Base-by-base conservation (phyloP, 805 yeast genomes). In the Lachancea sp. region DNA sequence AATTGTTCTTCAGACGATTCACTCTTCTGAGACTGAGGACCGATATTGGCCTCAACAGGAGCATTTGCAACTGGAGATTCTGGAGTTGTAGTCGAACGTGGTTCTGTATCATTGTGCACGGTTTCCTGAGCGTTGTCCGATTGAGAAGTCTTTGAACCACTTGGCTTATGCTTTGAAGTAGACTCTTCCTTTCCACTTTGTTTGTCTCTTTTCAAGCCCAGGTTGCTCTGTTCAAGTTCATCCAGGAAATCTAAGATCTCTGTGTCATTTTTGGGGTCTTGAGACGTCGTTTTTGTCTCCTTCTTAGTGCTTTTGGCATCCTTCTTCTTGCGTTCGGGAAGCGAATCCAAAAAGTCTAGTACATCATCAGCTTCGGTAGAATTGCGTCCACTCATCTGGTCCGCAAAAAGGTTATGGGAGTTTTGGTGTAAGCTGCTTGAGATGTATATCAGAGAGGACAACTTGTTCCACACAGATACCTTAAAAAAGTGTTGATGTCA, bases 331-430 rank as follows among this genome's bases (percentile, higher is more conserved):
- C 43, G 31, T 27, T 50, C 88, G 2, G 95, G 93, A 39, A 88
- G 73, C 0, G 90, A 82, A 57, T 84, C 88, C 53, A 85, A 72
- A 58, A 86, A 86, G 51, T 85, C 91, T 44, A 85, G 71, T 4
- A 85, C 91, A 55, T 85, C 91, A 51, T 82, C 85, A 19, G 81
- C 80, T 47, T 81, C 82, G 16, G 72, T 69, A 3, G 72, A 55
- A 45, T 66, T 68, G 33, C 49, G 50, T 15, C 49, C 55, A 25
- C 53, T 42, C 60, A 56, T 58, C 10, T 10, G 41, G 18, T 22
- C 8, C 8, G 25, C 8, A 22, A 22, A 22, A 6, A 8, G 25
- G 25, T 6, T 22, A 4, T 22, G 8, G 8, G 25, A 8, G 8
- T 22, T 22, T 22, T 22, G 25, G 8, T 22, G 25, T 6, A 22